Evolutionary conservation across 2,329 filamentous ascomycete species (phyloP).

Genomic region (Claviceps africana): DNA sequence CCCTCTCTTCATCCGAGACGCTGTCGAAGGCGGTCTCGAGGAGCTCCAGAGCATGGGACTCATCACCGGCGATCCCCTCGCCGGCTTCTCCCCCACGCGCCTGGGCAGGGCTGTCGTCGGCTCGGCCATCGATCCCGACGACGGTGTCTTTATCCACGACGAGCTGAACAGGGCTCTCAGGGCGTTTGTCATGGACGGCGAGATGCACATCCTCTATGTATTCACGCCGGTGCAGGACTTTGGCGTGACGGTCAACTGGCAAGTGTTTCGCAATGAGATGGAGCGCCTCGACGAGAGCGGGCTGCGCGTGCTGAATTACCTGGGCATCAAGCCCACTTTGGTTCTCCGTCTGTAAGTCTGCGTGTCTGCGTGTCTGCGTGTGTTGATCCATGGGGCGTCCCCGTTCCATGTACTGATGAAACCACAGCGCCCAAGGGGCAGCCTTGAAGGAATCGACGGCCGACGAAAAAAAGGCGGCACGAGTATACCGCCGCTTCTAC

Average conservation of each 20-base stretch:
- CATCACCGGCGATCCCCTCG: conserved; percentile 33
- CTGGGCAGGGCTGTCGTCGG: conserved; percentile 59
- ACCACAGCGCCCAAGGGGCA: conserved; percentile 52
- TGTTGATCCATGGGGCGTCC: too few species aligned
- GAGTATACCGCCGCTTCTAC: conserved; percentile 60
- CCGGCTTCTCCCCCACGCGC: conserved; percentile 45
- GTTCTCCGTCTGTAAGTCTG: conserved; percentile 50
- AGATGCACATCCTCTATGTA: conserved; percentile 66
- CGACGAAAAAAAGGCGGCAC: conserved; percentile 44
- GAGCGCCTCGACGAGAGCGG: conserved; percentile 58
- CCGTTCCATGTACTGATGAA: neutral
- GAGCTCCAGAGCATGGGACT: conserved; percentile 44
- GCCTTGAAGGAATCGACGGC: conserved; percentile 47
- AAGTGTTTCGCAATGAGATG: conserved; percentile 56
- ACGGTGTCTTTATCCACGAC: conserved; percentile 57
- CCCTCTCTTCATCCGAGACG: conserved; percentile 31
- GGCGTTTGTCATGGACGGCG: conserved; percentile 67
- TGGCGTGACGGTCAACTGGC: conserved; percentile 51
- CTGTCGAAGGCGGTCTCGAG: conserved; percentile 44
- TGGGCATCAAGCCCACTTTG: conserved; percentile 53
- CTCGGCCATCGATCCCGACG: conserved; percentile 58
- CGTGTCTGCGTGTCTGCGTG: neutral
- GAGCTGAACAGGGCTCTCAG: conserved; percentile 53
- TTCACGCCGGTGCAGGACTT: conserved; percentile 58
- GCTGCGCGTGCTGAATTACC: conserved; percentile 50